phyloP scores from a whole-genome alignment of 1,284 basidiomycete species.

The Trichosporon sp. region DNA sequence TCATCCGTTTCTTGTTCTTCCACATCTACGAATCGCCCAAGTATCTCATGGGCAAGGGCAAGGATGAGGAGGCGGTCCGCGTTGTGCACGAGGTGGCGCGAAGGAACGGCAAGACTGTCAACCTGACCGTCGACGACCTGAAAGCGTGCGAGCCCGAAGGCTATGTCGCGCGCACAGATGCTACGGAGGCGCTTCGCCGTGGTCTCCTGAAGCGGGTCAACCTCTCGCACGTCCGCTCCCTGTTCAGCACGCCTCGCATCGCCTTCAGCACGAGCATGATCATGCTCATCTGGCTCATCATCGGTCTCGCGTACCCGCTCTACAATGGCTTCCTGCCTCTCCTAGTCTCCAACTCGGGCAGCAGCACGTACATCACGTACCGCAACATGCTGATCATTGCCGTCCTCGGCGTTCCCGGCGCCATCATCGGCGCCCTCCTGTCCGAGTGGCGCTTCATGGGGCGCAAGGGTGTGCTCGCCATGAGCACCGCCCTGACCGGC shows the following conservation, averaged over 20 bases:
- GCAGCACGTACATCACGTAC: constrained; percentile 57
- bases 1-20: constrained; percentile 51
- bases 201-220: constrained; percentile 58
- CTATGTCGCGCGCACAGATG: constrained; percentile 30
- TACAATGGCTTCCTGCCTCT: constrained; percentile 62
- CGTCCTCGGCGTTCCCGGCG: constrained; percentile 63
- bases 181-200: constrained; percentile 37
- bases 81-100: constrained; percentile 60
- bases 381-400: constrained; percentile 61
- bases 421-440: constrained; percentile 63
- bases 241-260: constrained; percentile 62
- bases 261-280: constrained; percentile 62
- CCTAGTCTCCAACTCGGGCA: constrained; percentile 57
- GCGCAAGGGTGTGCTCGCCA: constrained; percentile 61
- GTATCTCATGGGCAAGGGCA: constrained; percentile 60
- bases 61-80: constrained; percentile 64
- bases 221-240: constrained; percentile 61
- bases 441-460: constrained; percentile 63
- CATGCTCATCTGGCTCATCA: constrained; percentile 64
- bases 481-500: constrained; percentile 62
- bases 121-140: constrained; percentile 61
- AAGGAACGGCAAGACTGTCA: constrained; percentile 61
- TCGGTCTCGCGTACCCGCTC: constrained; percentile 58
- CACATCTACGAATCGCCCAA: constrained; percentile 64
- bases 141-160: constrained; percentile 47